Evolutionary conservation across 352 stramenopile species (phyloP).

Genomic region (Pythium phragmitis): DNA sequence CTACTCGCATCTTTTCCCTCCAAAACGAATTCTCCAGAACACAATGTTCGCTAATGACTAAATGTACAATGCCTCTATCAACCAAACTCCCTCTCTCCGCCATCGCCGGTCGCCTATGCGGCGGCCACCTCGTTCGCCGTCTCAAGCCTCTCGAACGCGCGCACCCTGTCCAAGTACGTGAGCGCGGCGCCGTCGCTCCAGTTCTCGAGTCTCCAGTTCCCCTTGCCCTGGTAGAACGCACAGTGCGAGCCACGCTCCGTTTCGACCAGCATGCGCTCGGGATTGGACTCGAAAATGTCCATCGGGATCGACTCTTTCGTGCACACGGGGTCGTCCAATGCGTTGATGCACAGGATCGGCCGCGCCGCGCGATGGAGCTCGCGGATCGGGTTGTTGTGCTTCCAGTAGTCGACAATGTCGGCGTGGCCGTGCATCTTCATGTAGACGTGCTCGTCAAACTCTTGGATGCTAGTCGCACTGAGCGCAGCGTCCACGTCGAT

Average conservation of each 20-base stretch:
- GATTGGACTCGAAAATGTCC: constrained; percentile 47
- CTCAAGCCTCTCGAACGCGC: constrained; percentile 32
- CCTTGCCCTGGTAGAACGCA: constrained; percentile 75
- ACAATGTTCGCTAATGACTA: too few relatives aligned
- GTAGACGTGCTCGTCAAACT: constrained; percentile 82
- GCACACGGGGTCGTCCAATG: constrained; percentile 77
- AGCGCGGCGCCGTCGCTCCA: constrained; percentile 63
- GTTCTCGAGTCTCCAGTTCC: constrained; percentile 58
- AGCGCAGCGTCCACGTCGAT: constrained; percentile 53
- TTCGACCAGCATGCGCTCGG: constrained; percentile 51
- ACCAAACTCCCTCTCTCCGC: too few relatives aligned
- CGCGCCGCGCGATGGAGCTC: constrained; percentile 48
- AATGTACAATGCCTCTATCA: too few relatives aligned
- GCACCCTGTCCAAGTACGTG: constrained; percentile 60
- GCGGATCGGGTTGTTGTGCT: constrained; percentile 77
- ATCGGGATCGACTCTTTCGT: constrained; percentile 73
- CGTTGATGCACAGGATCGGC: constrained; percentile 73
- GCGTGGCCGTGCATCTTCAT: constrained; percentile 79
- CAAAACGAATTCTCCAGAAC: too few relatives aligned
- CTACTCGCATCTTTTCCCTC: too few relatives aligned
- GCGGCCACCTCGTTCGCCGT: too few relatives aligned
- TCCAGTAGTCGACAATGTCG: constrained; percentile 66
- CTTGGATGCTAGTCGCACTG: constrained; percentile 46
- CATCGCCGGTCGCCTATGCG: too few relatives aligned
- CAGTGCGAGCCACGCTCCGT: constrained; percentile 69